Evolutionary conservation across 371 early-diverging fungal species (phyloP).

Genomic region (Dinochytrium kinnereticum): DNA sequence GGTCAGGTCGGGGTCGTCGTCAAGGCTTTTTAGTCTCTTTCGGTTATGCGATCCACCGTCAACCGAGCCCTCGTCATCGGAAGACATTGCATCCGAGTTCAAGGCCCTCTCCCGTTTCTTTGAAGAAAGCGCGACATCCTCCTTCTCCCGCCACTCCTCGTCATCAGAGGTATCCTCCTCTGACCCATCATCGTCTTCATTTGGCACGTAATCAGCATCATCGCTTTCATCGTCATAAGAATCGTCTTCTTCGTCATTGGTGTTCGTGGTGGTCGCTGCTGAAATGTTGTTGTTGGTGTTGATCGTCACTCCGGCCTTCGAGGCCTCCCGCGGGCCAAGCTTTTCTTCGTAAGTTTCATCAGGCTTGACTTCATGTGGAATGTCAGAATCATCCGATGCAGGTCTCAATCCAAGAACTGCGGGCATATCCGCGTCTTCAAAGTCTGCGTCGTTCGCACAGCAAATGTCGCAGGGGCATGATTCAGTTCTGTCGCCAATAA

Average conservation of each 20-base stretch:
- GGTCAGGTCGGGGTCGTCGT: background rate
- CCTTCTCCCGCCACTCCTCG: background rate
- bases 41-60: background rate
- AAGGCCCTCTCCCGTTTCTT: background rate
- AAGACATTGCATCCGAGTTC: background rate
- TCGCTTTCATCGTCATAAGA: slow-evolving; percentile 5
- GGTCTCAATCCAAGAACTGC: slow-evolving; percentile 9
- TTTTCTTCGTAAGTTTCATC: background rate
- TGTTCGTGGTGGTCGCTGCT: too few species aligned
- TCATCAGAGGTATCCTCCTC: background rate
- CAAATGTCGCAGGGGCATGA: slow-evolving; percentile 6
- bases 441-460: background rate
- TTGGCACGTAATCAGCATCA: slow-evolving; percentile 10
- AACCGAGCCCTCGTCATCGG: background rate
- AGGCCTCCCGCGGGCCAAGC: background rate
- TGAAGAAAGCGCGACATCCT: background rate
- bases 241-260: slow-evolving; percentile 11
- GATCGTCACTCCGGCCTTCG: background rate
- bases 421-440: background rate
- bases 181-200: background rate
- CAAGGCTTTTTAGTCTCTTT: slow-evolving; percentile 9
- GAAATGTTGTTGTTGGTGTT: background rate
- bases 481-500: background rate
- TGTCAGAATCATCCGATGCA: background rate
- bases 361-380: background rate